These are phyloP conservation scores for Calocybe cyanea DNA, from an alignment of 768 basidiomycete genomes.

Conservation along the genomic window DNA sequence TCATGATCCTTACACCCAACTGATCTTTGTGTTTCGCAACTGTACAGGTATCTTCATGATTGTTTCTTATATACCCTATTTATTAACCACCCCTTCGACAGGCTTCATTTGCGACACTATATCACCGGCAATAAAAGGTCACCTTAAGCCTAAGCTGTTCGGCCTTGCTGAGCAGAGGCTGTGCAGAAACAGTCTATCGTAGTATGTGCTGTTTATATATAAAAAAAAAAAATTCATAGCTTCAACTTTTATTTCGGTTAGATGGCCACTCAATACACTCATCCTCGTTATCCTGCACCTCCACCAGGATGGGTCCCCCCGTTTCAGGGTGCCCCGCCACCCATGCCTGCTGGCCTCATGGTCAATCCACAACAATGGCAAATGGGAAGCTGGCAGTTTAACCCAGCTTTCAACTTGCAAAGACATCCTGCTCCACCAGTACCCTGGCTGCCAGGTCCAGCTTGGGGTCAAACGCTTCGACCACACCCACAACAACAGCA, in stretches of 20 bases:
- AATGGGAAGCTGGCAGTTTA: constrained; percentile 48
- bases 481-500: constrained; percentile 18
- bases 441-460: constrained; percentile 37
- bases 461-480: constrained; percentile 29
- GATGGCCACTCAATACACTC: constrained; percentile 10
- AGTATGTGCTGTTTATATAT: too few relatives aligned
- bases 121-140: too few relatives aligned
- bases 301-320: constrained; percentile 29
- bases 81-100: neutral
- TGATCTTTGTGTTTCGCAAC: neutral
- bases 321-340: constrained; percentile 52
- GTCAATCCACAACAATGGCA: constrained; percentile 49
- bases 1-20: constrained; percentile 1
- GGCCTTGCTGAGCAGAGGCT: too few relatives aligned
- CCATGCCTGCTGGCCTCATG: constrained; percentile 44
- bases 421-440: constrained; percentile 20
- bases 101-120: too few relatives aligned
- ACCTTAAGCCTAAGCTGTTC: too few relatives aligned
- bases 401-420: constrained; percentile 36
- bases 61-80: neutral
- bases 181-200: too few relatives aligned
- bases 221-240: too few relatives aligned
- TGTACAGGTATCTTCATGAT: neutral
- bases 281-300: neutral
- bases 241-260: neutral